Evolutionary conservation across 768 basidiomycete genomes (phyloP).

Genomic region (Daedaleopsis sinensis): DNA sequence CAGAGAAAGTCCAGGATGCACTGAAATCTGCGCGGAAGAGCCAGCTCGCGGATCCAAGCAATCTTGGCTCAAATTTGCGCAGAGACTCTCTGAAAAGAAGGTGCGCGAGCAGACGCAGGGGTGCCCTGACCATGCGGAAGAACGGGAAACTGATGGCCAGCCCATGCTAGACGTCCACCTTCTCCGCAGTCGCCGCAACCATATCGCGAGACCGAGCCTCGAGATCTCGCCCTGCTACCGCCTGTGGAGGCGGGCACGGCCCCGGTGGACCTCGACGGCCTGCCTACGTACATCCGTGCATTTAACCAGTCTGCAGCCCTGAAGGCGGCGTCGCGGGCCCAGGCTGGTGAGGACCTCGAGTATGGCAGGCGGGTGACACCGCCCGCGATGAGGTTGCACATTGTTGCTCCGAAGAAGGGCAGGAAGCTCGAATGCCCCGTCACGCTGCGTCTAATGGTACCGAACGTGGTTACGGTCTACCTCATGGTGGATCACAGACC

Average conservation of each 20-base stretch:
- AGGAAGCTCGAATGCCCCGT: slow-evolving; percentile 34
- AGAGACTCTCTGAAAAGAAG: slow-evolving; percentile 59
- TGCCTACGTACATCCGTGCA: slow-evolving; percentile 57
- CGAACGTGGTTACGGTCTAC: slow-evolving; percentile 70
- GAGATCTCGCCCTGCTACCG: slow-evolving; percentile 46
- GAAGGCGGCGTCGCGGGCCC: not conserved
- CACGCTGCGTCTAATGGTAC: slow-evolving; percentile 60
- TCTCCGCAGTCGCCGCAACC: slow-evolving; percentile 67
- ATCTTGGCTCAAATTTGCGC: slow-evolving; percentile 47
- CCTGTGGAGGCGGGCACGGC: slow-evolving; percentile 37
- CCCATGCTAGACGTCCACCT: slow-evolving; percentile 42
- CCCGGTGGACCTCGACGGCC: slow-evolving; percentile 46
- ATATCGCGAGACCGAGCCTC: slow-evolving; percentile 49
- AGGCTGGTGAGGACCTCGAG: not conserved
- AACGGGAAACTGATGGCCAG: not conserved
- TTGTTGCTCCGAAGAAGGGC: slow-evolving; percentile 50
- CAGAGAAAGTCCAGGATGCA: slow-evolving; percentile 60
- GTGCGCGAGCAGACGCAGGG: slow-evolving; percentile 46
- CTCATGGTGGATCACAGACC: slow-evolving; percentile 43
- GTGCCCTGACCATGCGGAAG: not conserved
- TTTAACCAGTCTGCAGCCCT: slow-evolving; percentile 50
- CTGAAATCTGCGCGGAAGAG: slow-evolving; percentile 58
- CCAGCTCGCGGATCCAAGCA: slow-evolving; percentile 52
- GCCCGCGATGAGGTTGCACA: slow-evolving; percentile 43
- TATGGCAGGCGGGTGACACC: not conserved